Evolutionary conservation across 2,329 filamentous ascomycete species (phyloP), one percentile per base, ranked within the genome.

Genomic region (Aspergillus clavatus): DNA sequence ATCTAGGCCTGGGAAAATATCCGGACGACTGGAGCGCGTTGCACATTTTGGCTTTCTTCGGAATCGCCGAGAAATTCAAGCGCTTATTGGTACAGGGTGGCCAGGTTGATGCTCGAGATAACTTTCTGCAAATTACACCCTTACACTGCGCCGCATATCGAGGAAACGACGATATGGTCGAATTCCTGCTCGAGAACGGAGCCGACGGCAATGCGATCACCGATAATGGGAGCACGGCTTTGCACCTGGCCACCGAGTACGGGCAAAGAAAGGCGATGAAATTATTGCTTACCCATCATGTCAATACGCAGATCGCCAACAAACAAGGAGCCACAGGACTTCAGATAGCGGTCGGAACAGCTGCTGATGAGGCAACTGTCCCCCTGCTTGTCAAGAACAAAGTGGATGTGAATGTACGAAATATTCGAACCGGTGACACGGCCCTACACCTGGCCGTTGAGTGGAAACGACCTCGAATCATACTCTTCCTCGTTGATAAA

Each of bases 81-180:
- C 58, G 60, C 0, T 44, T 63, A 1, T 42, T 66, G 21, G 53
- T 56, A 1, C 56, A 64, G 24, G 57, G 59, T 0, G 58, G 48
- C 1, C 40, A 57, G 12, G 38, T 62, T 5, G 44, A 64, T 39
- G 52, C 48, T 1, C 38, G 42, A 1, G 59, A 65, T 11, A 66
- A 65, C 22, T 40, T 33, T 0, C 41, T 59, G 3, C 47, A 50
- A 2, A 28, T 62, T 1, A 63, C 60, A 0, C 55, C 63, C 22
- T 35, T 66, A 1, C 63, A 66, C 7, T 63, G 61, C 29, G 63
- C 63, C 1, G 54, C 59, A 0, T 49, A 56, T 22, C 49, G 48
- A 16, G 66, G 65, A 1, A 54, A 67, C 22, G 54, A 59, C 1
- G 51, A 59, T 5, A 62, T 66, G 51, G 56, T 61, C 6, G 52